These are phyloP conservation scores for Athelia psychrophila DNA, from an alignment of 1,284 basidiomycete species.

Conservation along the genomic window DNA sequence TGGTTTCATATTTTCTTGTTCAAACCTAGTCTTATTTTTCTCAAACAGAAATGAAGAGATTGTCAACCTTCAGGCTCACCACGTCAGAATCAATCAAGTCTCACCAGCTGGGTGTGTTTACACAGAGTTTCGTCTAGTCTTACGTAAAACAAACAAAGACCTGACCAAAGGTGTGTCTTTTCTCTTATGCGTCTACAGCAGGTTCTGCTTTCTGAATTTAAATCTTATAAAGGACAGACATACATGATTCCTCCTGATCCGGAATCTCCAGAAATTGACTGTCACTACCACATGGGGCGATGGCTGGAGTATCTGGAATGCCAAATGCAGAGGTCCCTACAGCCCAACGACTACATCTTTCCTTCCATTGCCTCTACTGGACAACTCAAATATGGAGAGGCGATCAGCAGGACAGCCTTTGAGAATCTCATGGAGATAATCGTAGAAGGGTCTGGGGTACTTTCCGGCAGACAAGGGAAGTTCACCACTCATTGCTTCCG, in stretches of 20 bases:
- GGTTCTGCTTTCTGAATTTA: neutral
- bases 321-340: conserved; percentile 8
- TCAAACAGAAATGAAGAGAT: conserved; percentile 16
- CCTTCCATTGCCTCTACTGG: conserved; percentile 15
- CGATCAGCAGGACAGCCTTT: conserved; percentile 9
- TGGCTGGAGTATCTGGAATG: conserved; percentile 11
- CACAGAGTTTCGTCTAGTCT: conserved; percentile 13
- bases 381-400: conserved; percentile 12
- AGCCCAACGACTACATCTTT: conserved; percentile 6
- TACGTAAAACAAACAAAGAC: conserved; percentile 20
- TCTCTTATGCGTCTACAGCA: neutral
- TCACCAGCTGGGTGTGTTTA: conserved; percentile 1
- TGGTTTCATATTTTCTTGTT: neutral
- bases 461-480: conserved; percentile 8
- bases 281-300: conserved; percentile 10
- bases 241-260: conserved; percentile 15
- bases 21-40: neutral
- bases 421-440: conserved; percentile 10
- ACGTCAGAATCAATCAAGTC: conserved; percentile 4
- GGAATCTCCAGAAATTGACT: conserved; percentile 14
- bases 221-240: conserved; percentile 9
- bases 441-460: conserved; percentile 7
- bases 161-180: conserved; percentile 11
- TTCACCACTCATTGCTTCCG: conserved; percentile 21
- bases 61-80: conserved; percentile 11